phyloP scores from a whole-genome alignment of 495 filamentous ascomycete genomes.

The Durotheca rogersii region DNA sequence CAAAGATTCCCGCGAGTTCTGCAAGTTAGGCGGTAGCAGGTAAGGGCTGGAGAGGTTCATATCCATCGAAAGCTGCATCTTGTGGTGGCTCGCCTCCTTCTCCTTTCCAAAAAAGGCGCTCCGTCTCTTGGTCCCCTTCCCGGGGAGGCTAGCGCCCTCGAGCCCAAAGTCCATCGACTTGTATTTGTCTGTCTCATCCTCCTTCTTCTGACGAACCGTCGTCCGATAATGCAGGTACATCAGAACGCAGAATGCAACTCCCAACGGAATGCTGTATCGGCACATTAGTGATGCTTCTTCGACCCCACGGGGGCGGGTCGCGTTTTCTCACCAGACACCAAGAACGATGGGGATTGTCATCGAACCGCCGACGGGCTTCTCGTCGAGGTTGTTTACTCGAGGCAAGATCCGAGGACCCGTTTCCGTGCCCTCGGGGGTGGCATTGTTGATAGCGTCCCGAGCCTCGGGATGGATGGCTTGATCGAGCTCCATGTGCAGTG shows the following conservation, averaged over 20 bases:
- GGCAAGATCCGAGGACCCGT: constrained; percentile 15
- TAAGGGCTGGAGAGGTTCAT: constrained; percentile 83
- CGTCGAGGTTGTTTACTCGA: constrained; percentile 44
- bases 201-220: constrained; percentile 66
- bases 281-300: constrained; percentile 34
- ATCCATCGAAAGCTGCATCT: constrained; percentile 77
- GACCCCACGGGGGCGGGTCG: background rate
- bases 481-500: constrained; percentile 10
- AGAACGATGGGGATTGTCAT: constrained; percentile 76
- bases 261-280: constrained; percentile 68
- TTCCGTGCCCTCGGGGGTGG: constrained; percentile 12
- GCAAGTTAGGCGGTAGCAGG: constrained; percentile 77
- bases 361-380: constrained; percentile 56
- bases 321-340: constrained; percentile 71
- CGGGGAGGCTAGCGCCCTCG: constrained; percentile 47
- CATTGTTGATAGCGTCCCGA: background rate
- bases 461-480: constrained; percentile 8
- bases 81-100: constrained; percentile 52
- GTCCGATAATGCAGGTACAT: constrained; percentile 77
- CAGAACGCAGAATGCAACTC: constrained; percentile 65
- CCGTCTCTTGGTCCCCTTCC: constrained; percentile 45
- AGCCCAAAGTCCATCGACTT: constrained; percentile 94
- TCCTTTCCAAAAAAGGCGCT: constrained; percentile 48
- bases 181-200: constrained; percentile 85
- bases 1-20: constrained; percentile 79